phyloP scores from a whole-genome alignment of 768 basidiomycete genomes.

The Cubamyces sp. region DNA sequence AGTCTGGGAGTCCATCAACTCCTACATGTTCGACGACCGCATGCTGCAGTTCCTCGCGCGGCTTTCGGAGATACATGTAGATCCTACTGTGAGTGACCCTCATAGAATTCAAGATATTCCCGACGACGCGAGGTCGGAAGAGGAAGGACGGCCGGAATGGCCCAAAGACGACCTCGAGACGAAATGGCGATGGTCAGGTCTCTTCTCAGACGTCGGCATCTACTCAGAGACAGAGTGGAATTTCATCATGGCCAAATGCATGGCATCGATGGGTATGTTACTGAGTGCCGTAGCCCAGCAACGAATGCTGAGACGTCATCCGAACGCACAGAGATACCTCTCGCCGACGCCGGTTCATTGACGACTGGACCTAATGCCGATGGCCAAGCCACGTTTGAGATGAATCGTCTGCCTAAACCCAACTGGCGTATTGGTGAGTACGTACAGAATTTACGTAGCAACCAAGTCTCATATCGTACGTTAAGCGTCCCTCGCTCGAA shows the following conservation, averaged over 20 bases:
- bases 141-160: slow-evolving; percentile 64
- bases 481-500: slow-evolving; percentile 76
- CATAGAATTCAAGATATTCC: slow-evolving; percentile 64
- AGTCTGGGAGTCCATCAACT: slow-evolving; percentile 87
- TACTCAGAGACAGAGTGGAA: slow-evolving; percentile 85
- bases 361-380: slow-evolving; percentile 80
- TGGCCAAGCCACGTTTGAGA: slow-evolving; percentile 71
- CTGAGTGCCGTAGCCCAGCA: neutral
- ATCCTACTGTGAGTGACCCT: slow-evolving; percentile 78
- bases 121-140: slow-evolving; percentile 68
- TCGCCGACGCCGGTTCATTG: slow-evolving; percentile 73
- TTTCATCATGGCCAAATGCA: slow-evolving; percentile 86
- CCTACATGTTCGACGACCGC: slow-evolving; percentile 87
- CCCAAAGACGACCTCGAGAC: slow-evolving; percentile 45
- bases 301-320: neutral
- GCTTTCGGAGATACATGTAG: slow-evolving; percentile 80
- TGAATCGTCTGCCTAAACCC: slow-evolving; percentile 71
- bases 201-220: slow-evolving; percentile 70
- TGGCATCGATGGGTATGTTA: slow-evolving; percentile 76
- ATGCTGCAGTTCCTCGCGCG: slow-evolving; percentile 83
- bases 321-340: slow-evolving; percentile 60
- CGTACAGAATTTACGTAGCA: neutral
- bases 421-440: slow-evolving; percentile 73
- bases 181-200: slow-evolving; percentile 52
- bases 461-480: neutral